Evolutionary conservation across 176 grass and related monocot genomes (phyloP).

Genomic region (maize (Zea mays)): DNA sequence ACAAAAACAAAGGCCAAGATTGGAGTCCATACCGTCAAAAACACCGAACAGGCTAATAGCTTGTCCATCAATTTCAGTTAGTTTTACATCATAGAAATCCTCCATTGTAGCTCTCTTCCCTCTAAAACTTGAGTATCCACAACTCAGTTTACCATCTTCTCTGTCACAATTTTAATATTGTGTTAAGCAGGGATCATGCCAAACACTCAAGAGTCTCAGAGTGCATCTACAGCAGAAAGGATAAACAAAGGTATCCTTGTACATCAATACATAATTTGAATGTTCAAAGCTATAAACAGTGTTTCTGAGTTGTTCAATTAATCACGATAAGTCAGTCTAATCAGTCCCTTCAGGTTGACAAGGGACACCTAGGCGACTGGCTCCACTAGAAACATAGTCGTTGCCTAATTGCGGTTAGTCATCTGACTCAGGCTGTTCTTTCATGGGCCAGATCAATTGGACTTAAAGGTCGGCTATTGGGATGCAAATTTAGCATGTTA

Average conservation of each 20-base stretch:
- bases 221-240: conserved; percentile 4
- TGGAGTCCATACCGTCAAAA: conserved; percentile 75
- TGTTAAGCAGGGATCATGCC: conserved; percentile 41
- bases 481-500: background rate
- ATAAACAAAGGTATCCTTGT: background rate
- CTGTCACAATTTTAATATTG: conserved; percentile 56
- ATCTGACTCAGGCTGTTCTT: background rate
- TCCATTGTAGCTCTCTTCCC: conserved; percentile 87
- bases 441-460: background rate
- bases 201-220: background rate
- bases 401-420: background rate
- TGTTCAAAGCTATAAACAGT: conserved; percentile 13
- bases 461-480: background rate
- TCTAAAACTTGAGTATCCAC: conserved; percentile 88
- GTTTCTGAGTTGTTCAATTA: background rate
- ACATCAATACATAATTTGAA: conserved; percentile 15
- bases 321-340: background rate
- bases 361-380: background rate
- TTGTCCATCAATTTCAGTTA: conserved; percentile 68
- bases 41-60: conserved; percentile 85
- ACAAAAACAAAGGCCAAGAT: conserved; percentile 14
- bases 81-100: conserved; percentile 87
- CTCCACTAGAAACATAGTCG: background rate
- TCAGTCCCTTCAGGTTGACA: background rate
- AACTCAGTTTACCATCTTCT: conserved; percentile 80